A percentile compares a stretch with the other conserved stretches of the same genome.
Conservation (phyloP, 305 asterid genomes). For the Solanum aculeatissimum region DNA sequence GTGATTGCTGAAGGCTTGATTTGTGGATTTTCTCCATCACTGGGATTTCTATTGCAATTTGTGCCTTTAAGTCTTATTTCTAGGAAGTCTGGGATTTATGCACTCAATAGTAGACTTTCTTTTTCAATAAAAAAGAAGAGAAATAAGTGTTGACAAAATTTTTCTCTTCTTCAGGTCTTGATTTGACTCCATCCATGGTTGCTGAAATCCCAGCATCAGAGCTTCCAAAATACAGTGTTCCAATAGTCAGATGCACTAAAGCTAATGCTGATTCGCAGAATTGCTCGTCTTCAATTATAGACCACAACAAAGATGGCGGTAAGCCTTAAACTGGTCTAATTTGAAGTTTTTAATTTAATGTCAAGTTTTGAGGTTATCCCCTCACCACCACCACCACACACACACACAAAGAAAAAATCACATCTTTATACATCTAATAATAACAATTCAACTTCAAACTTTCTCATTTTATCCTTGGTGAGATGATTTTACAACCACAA, state of each 20-base stretch:
- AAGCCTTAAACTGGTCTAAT: neutral
- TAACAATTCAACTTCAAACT: neutral
- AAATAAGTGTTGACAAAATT: neutral
- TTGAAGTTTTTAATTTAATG: neutral
- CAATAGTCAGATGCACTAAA: neutral
- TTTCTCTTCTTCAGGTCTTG: constrained; percentile 17
- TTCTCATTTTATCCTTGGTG: neutral
- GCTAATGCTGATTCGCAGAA: neutral
- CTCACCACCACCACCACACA: too few relatives aligned
- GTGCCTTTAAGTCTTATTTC: neutral
- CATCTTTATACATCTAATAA: neutral
- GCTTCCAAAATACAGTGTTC: constrained; percentile 3
- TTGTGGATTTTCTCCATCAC: neutral
- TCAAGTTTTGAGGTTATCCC: neutral
- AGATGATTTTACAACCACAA: neutral
- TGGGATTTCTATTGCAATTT: neutral
- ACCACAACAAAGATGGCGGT: neutral
- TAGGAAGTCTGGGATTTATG: neutral
- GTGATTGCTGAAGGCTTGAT: neutral
- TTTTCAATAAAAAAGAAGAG: neutral
- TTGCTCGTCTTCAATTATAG: constrained; percentile 8
- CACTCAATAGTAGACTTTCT: neutral
- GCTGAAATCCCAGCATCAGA: constrained; percentile 59
- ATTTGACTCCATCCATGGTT: constrained; percentile 31
- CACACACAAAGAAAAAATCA: too few relatives aligned